These are phyloP conservation scores for Orbilia oligospora DNA, from an alignment of 2,329 filamentous ascomycete species.

Conservation along the genomic window DNA sequence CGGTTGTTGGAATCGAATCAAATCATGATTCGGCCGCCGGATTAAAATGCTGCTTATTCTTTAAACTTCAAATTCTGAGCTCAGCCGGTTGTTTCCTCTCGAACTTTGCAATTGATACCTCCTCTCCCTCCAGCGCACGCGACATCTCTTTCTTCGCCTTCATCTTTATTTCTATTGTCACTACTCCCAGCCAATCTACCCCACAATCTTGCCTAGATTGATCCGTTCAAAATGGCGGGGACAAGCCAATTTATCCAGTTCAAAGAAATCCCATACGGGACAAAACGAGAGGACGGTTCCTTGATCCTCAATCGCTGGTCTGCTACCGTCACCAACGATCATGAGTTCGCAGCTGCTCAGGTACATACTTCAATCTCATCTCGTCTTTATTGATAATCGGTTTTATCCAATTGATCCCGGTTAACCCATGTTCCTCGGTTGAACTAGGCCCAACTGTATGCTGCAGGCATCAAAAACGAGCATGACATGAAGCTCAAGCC, in stretches of 20 bases:
- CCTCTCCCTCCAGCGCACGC: conserved; percentile 31
- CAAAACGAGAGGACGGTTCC: conserved; percentile 70
- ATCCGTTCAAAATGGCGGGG: conserved; percentile 42
- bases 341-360: conserved; percentile 94
- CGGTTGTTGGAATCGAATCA: background rate
- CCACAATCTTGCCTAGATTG: conserved; percentile 28
- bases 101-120: conserved; percentile 17
- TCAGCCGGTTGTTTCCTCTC: background rate
- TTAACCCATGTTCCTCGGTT: conserved; percentile 36
- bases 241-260: conserved; percentile 63
- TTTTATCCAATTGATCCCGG: conserved; percentile 27
- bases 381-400: conserved; percentile 7
- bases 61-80: conserved; percentile 9
- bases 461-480: conserved; percentile 85
- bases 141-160: conserved; percentile 17
- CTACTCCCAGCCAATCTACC: conserved; percentile 13
- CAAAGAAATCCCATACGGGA: conserved; percentile 63
- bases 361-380: conserved; percentile 68
- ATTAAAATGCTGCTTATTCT: conserved; percentile 18
- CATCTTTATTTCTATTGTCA: background rate
- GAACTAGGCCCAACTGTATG: conserved; percentile 91
- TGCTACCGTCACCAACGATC: conserved; percentile 81
- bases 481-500: conserved; percentile 90
- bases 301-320: conserved; percentile 88
- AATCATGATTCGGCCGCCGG: conserved; percentile 25